Evolutionary conservation across 2,329 filamentous ascomycete genomes (phyloP), one percentile per base, ranked within the genome.

Genomic region (Fusarium subtropicale): DNA sequence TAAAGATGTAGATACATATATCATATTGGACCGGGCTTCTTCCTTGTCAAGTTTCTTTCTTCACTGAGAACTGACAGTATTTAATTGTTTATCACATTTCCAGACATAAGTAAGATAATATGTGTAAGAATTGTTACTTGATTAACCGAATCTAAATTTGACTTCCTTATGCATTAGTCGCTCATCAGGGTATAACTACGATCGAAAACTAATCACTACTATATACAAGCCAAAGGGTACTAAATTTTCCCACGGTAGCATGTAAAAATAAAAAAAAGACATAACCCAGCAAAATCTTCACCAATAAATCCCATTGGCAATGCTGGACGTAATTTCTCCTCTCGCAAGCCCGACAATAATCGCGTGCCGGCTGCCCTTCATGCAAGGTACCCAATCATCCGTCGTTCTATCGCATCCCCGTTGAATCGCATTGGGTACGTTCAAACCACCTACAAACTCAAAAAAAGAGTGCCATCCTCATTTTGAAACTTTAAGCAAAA

Each of bases 171-270:
- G 71, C 71, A 78, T 79, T 79, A 78, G 61, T 76, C 71, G 65
- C 73, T 77, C 72, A 66, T 73, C 71, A 72, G 78, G 79, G 79
- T 80, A 80, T 80, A 80, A 71, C 76, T 79, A 76, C 73, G 65
- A 76, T 73, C 76, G 70, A 71, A 72, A 77, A 65, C 76, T 78
- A 77, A 74, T 73, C 69, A 74, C 68, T 54, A 63, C 71, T 74
- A 74, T 74, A 76, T 72, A 72, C 75, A 76, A 61, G 63, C 68
- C 63, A 60, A 55, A 58, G 60, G 47, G 47, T 39, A 48, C 57
- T 38, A 66, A 55, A 47, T 50, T 20, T 26, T 47, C 69, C 61
- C 61, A 56, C 38, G 30, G 54, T 61, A 64, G 66, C 68, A 65
- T 71, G 74, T 60, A 72, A 54, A 68, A 46, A 22, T 22, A 22